These are phyloP conservation scores for Melaleuca quinquenervia DNA, from an alignment of 345 rosid species.

Conservation along the genomic window DNA sequence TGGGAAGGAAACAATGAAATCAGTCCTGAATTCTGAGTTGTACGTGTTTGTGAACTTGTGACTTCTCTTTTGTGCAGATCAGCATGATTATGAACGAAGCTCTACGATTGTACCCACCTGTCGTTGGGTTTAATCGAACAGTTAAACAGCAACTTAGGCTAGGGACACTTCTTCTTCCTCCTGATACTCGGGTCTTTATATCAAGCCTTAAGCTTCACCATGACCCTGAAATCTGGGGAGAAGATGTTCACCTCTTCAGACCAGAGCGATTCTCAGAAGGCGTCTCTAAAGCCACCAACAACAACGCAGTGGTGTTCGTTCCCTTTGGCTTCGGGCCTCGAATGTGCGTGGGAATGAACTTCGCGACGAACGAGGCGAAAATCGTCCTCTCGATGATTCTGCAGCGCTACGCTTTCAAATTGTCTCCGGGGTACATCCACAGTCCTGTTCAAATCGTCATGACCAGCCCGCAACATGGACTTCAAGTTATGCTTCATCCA, in stretches of 20 bases:
- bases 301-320: constrained; percentile 6
- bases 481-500: constrained; percentile 11
- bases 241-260: not conserved
- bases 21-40: not conserved
- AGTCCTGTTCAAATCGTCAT: constrained; percentile 3
- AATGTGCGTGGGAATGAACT: constrained; percentile 24
- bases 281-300: constrained; percentile 22
- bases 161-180: not conserved
- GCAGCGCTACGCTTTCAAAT: constrained; percentile 14
- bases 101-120: constrained; percentile 24
- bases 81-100: constrained; percentile 17
- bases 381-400: constrained; percentile 30
- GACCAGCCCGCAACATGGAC: constrained; percentile 17
- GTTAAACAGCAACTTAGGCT: not conserved
- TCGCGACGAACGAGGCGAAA: constrained; percentile 20
- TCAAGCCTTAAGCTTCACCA: not conserved
- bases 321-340: constrained; percentile 28
- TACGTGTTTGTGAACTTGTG: not conserved
- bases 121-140: not conserved
- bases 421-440: constrained; percentile 23
- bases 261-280: constrained; percentile 11
- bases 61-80: not conserved
- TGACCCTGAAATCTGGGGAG: constrained; percentile 1
- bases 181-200: not conserved
- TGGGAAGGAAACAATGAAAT: not conserved